Percentiles rank a stretch among this genome's conserved stretches.
phyloP scores from a whole-genome alignment of 306 rosid genomes.

The Carpinus fangiana region DNA sequence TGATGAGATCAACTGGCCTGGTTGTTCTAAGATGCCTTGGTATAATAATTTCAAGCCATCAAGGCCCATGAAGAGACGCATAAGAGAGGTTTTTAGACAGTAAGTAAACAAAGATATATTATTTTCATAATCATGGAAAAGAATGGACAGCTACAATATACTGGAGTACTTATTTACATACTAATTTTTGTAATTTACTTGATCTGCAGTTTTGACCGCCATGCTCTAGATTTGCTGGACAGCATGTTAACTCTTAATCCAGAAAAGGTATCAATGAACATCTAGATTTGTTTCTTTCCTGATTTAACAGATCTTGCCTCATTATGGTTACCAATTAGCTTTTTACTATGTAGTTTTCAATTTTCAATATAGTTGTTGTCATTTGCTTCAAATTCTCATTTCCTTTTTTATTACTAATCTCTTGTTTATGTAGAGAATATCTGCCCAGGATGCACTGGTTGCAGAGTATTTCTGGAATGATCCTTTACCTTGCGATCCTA shows the following conservation, averaged over 20 bases:
- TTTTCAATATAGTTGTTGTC: not conserved
- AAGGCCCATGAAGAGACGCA: slow-evolving; percentile 63
- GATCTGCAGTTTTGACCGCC: slow-evolving; percentile 52
- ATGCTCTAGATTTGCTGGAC: slow-evolving; percentile 75
- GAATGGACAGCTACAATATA: not conserved
- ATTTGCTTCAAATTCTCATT: not conserved
- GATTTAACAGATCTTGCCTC: not conserved
- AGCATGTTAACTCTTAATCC: slow-evolving; percentile 71
- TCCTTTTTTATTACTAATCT: slow-evolving; percentile 21
- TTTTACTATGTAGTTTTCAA: not conserved
- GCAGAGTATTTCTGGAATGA: slow-evolving; percentile 77
- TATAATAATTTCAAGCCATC: slow-evolving; percentile 67
- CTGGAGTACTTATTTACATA: slow-evolving; percentile 7
- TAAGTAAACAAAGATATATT: slow-evolving; percentile 29
- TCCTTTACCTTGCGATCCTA: slow-evolving; percentile 73
- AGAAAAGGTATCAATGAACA: slow-evolving; percentile 43
- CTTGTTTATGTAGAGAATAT: slow-evolving; percentile 47
- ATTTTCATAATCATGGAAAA: not conserved
- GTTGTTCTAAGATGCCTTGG: slow-evolving; percentile 59
- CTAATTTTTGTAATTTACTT: slow-evolving; percentile 2
- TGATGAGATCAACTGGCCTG: slow-evolving; percentile 74
- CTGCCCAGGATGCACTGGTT: slow-evolving; percentile 69
- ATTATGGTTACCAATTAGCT: slow-evolving; percentile 2
- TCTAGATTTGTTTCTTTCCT: not conserved
- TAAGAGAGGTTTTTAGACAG: slow-evolving; percentile 63